Percentiles rank a stretch among this genome's conserved stretches.
These are phyloP conservation scores for Cudoniella acicularis DNA, from an alignment of 495 filamentous ascomycete genomes.

Conservation along the genomic window DNA sequence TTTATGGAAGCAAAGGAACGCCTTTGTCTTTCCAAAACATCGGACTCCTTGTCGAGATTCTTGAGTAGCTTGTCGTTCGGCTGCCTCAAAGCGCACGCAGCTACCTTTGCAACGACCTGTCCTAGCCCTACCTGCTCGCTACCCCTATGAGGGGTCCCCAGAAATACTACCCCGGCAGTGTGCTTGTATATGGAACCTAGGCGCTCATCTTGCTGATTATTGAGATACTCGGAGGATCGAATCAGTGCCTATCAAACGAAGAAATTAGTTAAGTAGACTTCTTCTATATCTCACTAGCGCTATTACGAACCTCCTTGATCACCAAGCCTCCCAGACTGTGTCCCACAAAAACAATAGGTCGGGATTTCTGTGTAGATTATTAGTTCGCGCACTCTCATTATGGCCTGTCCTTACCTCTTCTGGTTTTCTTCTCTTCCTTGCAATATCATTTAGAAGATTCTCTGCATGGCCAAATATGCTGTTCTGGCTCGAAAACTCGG, in stretches of 20 bases:
- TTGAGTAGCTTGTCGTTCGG: neutral
- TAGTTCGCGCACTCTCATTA: too few relatives aligned
- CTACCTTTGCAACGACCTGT: neutral
- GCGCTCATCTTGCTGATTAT: neutral
- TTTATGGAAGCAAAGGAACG: neutral
- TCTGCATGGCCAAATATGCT: neutral
- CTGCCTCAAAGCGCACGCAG: neutral
- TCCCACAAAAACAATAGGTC: conserved; percentile 4
- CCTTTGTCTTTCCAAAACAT: neutral
- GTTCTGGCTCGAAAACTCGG: neutral
- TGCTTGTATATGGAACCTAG: neutral
- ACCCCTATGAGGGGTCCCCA: conserved; percentile 1
- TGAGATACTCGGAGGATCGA: neutral
- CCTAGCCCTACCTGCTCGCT: neutral
- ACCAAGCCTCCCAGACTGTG: conserved; percentile 5
- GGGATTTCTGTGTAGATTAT: too few relatives aligned
- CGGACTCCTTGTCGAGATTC: neutral
- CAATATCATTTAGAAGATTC: neutral
- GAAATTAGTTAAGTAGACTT: too few relatives aligned
- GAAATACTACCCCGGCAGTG: neutral
- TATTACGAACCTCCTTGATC: conserved; percentile 3
- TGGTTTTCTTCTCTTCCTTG: neutral
- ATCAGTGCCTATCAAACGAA: neutral
- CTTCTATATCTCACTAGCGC: too few relatives aligned
- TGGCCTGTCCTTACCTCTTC: too few relatives aligned